phyloP scores from a whole-genome alignment of 192 early-diverging fungal genomes.

The Phycomyces blakesleeanus region DNA sequence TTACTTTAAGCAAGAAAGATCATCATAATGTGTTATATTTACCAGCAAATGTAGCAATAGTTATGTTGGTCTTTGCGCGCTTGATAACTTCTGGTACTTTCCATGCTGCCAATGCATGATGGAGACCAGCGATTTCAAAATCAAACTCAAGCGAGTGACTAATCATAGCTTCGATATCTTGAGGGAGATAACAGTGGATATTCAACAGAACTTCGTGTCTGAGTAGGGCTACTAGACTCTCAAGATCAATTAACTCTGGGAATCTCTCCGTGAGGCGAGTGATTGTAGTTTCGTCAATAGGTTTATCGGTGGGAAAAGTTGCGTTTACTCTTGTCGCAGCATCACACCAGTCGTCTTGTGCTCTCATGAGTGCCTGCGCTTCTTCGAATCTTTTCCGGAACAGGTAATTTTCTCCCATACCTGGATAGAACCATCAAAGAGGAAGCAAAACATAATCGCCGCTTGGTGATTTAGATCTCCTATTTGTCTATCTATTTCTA shows the following conservation, averaged over 20 bases:
- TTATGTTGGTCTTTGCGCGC: slow-evolving; percentile 46
- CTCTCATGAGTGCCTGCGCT: slow-evolving; percentile 32
- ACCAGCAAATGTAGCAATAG: slow-evolving; percentile 53
- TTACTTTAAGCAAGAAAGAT: not conserved
- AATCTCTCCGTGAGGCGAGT: slow-evolving; percentile 34
- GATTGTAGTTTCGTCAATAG: slow-evolving; percentile 16
- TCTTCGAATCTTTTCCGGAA: slow-evolving; percentile 42
- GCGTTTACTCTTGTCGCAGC: slow-evolving; percentile 21
- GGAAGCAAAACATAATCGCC: not conserved
- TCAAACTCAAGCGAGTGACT: slow-evolving; percentile 52
- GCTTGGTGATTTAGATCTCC: not conserved
- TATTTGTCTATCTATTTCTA: too few species aligned
- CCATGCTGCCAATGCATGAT: slow-evolving; percentile 62
- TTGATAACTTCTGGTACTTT: slow-evolving; percentile 48
- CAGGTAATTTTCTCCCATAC: slow-evolving; percentile 36
- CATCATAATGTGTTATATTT: not conserved
- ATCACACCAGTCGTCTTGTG: slow-evolving; percentile 62
- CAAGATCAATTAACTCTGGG: slow-evolving; percentile 45
- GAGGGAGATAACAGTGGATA: slow-evolving; percentile 50
- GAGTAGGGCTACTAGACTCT: slow-evolving; percentile 53
- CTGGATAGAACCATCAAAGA: slow-evolving; percentile 13
- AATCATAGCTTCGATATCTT: slow-evolving; percentile 60
- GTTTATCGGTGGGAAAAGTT: slow-evolving; percentile 7
- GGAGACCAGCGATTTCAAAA: slow-evolving; percentile 58
- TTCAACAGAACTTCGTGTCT: slow-evolving; percentile 53